phyloP scores from a whole-genome alignment of 352 stramenopile species.

The Globisporangium canariense region DNA sequence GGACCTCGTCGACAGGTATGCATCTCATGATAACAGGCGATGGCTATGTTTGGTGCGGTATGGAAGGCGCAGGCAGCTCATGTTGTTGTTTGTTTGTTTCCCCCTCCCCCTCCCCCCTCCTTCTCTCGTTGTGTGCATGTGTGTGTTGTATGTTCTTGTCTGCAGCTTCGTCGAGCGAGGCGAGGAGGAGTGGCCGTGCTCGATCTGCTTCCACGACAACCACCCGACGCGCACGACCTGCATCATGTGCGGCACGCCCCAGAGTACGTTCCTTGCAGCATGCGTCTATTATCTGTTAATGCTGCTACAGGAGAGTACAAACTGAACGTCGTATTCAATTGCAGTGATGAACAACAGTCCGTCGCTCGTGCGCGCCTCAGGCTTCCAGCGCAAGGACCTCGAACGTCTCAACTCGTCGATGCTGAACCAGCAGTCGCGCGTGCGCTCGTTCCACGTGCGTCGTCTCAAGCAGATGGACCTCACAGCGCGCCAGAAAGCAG shows the following conservation, averaged over 20 bases:
- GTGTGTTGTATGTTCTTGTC: conserved; percentile 1
- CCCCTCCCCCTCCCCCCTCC: too few relatives aligned
- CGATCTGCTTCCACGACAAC: conserved; percentile 88
- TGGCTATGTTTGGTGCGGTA: neutral
- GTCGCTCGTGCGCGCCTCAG: conserved; percentile 65
- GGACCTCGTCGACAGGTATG: conserved; percentile 69
- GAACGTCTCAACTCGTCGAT: conserved; percentile 64
- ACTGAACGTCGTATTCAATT: neutral
- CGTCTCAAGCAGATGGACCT: conserved; percentile 86
- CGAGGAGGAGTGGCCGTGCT: conserved; percentile 81
- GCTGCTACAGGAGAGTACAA: neutral
- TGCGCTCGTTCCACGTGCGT: conserved; percentile 82
- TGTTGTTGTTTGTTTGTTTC: neutral
- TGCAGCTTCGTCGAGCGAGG: conserved; percentile 68
- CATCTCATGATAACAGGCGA: neutral
- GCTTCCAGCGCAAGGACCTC: conserved; percentile 60
- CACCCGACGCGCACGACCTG: conserved; percentile 76
- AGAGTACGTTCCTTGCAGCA: conserved; percentile 11
- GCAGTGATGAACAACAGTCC: conserved; percentile 46
- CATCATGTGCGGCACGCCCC: conserved; percentile 80
- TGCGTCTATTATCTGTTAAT: neutral
- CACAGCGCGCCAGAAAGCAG: conserved; percentile 74
- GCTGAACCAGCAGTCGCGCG: conserved; percentile 76
- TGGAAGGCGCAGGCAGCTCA: neutral
- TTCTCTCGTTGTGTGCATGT: neutral